Evolutionary conservation across 345 rosid genomes (phyloP), one percentile per base, ranked within the genome.

Genomic region (Hibiscus syriacus): DNA sequence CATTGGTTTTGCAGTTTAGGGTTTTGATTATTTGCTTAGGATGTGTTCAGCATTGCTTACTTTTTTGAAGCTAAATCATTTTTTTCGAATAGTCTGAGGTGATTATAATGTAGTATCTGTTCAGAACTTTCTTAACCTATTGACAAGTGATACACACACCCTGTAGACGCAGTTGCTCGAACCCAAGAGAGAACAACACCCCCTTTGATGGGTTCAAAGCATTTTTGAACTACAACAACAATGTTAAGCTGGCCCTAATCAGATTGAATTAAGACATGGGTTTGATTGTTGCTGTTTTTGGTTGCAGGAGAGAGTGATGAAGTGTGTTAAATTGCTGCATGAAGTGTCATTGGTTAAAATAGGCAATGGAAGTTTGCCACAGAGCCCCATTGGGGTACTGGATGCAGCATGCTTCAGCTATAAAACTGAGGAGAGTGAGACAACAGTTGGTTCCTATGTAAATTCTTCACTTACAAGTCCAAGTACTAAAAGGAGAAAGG

Each of bases 371-470:
- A 72, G 81, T 14, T 75, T 81, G 73, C 94, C 91, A 0, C 86
- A 72, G n/a, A 86, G 88, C 69, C 95, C 95, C 45, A 81, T 75
- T 23, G 94, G 91, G 65, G 94, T 88, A 50, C 73, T 88, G 68
- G 95, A 88, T 60, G 90, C 81, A 0, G 85, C 81, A 0, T 86
- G 91, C 80, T 72, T 88, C 84, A 88, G 91, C 85, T 84, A 80
- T 56, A 86, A 72, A 72, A 86, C 83, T 63, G 81, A 88, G 54
- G 84, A 84, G 49, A 68, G 41, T 38, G 41, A 38, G 41, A 26
- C 83, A 16, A 4, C 48, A 32, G 36, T 32, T 69, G 87, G 80
- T 48, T 80, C 80, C 60, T 74, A 81, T 72, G 77, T 76, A 45
- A 76, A 71, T 77, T 82, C 89, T 54, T 82, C 89, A 43, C 75